Evolutionary conservation across 305 asterid genomes (phyloP).

Genomic region (Andrographis paniculata): DNA sequence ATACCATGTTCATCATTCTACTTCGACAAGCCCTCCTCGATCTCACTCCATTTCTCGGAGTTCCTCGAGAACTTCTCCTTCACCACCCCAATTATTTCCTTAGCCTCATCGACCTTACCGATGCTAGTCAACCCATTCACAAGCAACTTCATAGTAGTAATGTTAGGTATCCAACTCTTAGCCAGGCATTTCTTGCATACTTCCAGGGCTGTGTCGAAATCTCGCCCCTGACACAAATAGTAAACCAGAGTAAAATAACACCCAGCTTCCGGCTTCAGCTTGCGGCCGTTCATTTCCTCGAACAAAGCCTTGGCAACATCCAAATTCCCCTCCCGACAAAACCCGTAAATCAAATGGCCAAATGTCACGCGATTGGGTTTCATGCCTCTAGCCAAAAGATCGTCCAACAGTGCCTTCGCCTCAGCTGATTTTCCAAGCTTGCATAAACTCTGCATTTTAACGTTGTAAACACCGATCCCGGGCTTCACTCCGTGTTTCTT

Average conservation of each 20-base stretch:
- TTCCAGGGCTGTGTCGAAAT: slow-evolving; percentile 53
- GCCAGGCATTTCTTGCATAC: slow-evolving; percentile 42
- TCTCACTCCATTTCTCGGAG: slow-evolving; percentile 64
- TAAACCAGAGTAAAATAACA: slow-evolving; percentile 51
- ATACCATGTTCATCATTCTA: slow-evolving; percentile 20
- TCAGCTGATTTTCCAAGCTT: slow-evolving; percentile 55
- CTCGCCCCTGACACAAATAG: slow-evolving; percentile 45
- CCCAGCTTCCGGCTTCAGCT: slow-evolving; percentile 36
- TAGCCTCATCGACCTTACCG: slow-evolving; percentile 65
- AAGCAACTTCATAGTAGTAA: slow-evolving; percentile 58
- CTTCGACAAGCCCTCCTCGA: slow-evolving; percentile 66
- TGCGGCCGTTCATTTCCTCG: slow-evolving; percentile 41
- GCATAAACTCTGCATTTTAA: slow-evolving; percentile 64
- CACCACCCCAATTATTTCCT: slow-evolving; percentile 41
- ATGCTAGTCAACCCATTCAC: slow-evolving; percentile 61
- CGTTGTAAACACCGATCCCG: slow-evolving; percentile 44
- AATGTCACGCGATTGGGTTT: slow-evolving; percentile 51
- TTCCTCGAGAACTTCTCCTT: slow-evolving; percentile 62
- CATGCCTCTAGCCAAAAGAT: slow-evolving; percentile 33
- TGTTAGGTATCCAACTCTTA: slow-evolving; percentile 59
- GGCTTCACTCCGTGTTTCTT: slow-evolving; percentile 24
- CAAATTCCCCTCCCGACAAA: slow-evolving; percentile 53
- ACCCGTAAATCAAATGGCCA: slow-evolving; percentile 57
- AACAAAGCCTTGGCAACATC: slow-evolving; percentile 59
- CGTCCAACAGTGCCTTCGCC: slow-evolving; percentile 61